phyloP scores from a whole-genome alignment of 1,139 yeast genomes.

The Blastobotrys capitulatus region DNA sequence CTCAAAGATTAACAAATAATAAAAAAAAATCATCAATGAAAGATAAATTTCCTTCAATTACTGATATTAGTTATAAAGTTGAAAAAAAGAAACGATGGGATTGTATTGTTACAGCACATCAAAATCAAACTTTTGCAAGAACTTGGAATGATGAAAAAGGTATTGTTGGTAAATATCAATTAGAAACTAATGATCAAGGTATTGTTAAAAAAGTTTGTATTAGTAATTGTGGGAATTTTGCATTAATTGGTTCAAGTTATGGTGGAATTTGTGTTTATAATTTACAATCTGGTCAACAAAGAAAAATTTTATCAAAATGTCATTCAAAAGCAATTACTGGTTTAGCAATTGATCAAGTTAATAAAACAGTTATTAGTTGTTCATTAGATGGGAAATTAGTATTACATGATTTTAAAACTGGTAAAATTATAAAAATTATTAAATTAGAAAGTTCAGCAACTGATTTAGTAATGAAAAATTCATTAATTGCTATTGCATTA shows the following conservation, averaged over 20 bases:
- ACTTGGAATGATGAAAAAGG: slow-evolving; percentile 88
- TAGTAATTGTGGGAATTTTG: slow-evolving; percentile 94
- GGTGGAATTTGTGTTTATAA: slow-evolving; percentile 91
- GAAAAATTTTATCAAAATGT: slow-evolving; percentile 52
- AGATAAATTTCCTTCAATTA: slow-evolving; percentile 73
- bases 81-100: slow-evolving; percentile 93
- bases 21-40: slow-evolving; percentile 36
- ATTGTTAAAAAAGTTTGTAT: slow-evolving; percentile 75
- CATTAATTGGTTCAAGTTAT: slow-evolving; percentile 78
- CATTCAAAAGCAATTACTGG: slow-evolving; percentile 87
- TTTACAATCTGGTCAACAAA: slow-evolving; percentile 77
- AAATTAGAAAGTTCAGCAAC: slow-evolving; percentile 75
- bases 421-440: slow-evolving; percentile 62
- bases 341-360: slow-evolving; percentile 82
- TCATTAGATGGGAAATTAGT: slow-evolving; percentile 90
- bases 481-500: slow-evolving; percentile 76
- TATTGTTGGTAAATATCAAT: slow-evolving; percentile 68
- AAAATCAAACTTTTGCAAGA: slow-evolving; percentile 76
- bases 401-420: slow-evolving; percentile 77
- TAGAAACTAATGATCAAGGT: slow-evolving; percentile 73
- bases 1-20: slow-evolving; percentile 48
- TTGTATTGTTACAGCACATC: slow-evolving; percentile 86
- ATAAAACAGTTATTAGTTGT: slow-evolving; percentile 75
- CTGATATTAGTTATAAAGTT: slow-evolving; percentile 65
- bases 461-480: slow-evolving; percentile 67